Percentiles rank a stretch among this genome's conserved stretches.
These are phyloP conservation scores for Yamadazyma insecticola DNA, from an alignment of 805 yeast genomes.

Conservation along the genomic window DNA sequence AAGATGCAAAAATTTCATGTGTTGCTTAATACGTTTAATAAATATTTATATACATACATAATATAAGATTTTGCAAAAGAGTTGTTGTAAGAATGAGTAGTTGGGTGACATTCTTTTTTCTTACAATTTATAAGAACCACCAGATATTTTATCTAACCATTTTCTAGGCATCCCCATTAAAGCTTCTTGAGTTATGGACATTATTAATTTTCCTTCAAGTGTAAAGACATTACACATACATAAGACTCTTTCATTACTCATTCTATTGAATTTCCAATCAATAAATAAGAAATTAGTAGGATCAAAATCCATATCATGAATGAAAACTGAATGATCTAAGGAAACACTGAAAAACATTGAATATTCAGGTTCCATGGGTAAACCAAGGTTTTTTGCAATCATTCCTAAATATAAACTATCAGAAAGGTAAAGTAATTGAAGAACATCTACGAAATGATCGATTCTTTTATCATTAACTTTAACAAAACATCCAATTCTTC, in stretches of 20 bases:
- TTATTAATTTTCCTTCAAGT: conserved; percentile 23
- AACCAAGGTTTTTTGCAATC: conserved; percentile 21
- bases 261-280: conserved; percentile 26
- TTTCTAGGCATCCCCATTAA: conserved; percentile 13
- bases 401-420: conserved; percentile 30
- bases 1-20: too few relatives aligned
- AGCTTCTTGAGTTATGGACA: conserved; percentile 32
- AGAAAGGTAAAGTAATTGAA: conserved; percentile 11
- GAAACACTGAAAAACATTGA: conserved; percentile 30
- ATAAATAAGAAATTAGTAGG: conserved; percentile 32
- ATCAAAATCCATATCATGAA: conserved; percentile 33
- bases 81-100: too few relatives aligned
- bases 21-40: too few relatives aligned
- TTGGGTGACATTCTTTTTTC: too few relatives aligned
- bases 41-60: too few relatives aligned
- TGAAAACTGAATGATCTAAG: conserved; percentile 32
- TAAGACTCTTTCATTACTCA: conserved; percentile 32
- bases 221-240: conserved; percentile 22
- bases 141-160: conserved; percentile 1
- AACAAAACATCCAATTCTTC: conserved; percentile 26
- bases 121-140: conserved; percentile 7
- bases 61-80: too few relatives aligned
- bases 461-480: conserved; percentile 20
- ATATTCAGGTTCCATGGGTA: conserved; percentile 11
- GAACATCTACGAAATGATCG: too few relatives aligned